Base-by-base conservation (phyloP, 2,329 filamentous ascomycete species). In the Drechslera avenae region DNA sequence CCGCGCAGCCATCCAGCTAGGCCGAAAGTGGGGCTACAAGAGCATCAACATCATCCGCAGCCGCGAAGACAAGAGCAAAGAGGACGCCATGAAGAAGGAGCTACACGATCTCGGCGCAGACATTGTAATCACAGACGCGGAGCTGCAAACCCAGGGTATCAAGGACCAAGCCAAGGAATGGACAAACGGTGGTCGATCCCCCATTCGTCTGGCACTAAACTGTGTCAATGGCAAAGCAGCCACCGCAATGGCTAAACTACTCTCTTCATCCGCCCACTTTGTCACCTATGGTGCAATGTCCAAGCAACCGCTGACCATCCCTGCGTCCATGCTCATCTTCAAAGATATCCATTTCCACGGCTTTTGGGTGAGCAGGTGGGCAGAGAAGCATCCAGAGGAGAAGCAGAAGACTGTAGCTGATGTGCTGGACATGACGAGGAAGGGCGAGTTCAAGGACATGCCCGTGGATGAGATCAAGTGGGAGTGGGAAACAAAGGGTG, bases 261-360 rank as follows among this genome's bases (percentile, higher is more conserved):
- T 99, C 3, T 69, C 70, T 4, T 77, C 84, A 0, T 83, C 84
- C 17, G 89, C 84, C 1, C 86, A 88, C 49, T 80, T 97, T 73
- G 91, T 99, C 18, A 96, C 93, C 4, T 99, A 99, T 70, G 94
- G 94, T 19, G 93, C 90, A 42, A 99, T 99, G 94, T 86, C 89
- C 28, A 89, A 89, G 71, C 87, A 96, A 77, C 92, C 93, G 0
- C 82, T 97, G 19, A 81, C 83, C 5, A 76, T 97, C 54, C 91
- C 93, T 0, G 89, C 92, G 0, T 89, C 89, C 0, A 79, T 95
- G 61, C 79, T 97, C 52, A 99, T 99, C 64, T 99, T 99, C 79
- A 94, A 93, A 74, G 86, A 97, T 63, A 81, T 97, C 44, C 82
- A 84, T 43, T 96, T 97, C 68, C 83, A 90, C 55, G 95, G 94